Conservation (phyloP, 768 basidiomycete genomes). For the Multifurca ochricompacta region DNA sequence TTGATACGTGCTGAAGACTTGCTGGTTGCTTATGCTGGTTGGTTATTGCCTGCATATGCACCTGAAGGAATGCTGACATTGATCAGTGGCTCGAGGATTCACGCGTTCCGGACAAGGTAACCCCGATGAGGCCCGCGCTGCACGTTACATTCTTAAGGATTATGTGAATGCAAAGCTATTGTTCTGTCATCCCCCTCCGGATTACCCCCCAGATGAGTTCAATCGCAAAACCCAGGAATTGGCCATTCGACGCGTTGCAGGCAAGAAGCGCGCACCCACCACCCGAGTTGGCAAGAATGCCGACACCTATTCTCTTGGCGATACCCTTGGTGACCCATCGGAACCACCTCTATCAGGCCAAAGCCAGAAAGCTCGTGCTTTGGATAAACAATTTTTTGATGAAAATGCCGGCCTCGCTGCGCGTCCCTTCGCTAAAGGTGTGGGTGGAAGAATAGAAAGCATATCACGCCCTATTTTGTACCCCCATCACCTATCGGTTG, state of each 20-base stretch:
- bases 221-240: constrained; percentile 63
- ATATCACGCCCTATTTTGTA: constrained; percentile 61
- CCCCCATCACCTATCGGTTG: constrained; percentile 78
- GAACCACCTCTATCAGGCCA: constrained; percentile 14
- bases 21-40: constrained; percentile 87
- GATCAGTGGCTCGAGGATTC: constrained; percentile 83
- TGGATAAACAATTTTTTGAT: constrained; percentile 83
- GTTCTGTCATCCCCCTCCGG: constrained; percentile 87
- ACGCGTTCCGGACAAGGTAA: constrained; percentile 92
- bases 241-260: constrained; percentile 47
- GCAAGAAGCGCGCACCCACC: constrained; percentile 84
- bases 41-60: constrained; percentile 29
- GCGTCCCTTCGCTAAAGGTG: constrained; percentile 58
- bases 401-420: constrained; percentile 42
- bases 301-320: constrained; percentile 48
- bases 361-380: constrained; percentile 50
- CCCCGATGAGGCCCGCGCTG: constrained; percentile 92
- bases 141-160: constrained; percentile 90
- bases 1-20: constrained; percentile 69
- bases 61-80: constrained; percentile 6
- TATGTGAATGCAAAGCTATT: constrained; percentile 93
- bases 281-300: constrained; percentile 81
- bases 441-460: constrained; percentile 45
- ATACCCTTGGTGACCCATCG: constrained; percentile 9
- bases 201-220: constrained; percentile 54